These are phyloP conservation scores for Candida michaelii DNA, from an alignment of 805 yeast genomes.

Conservation along the genomic window DNA sequence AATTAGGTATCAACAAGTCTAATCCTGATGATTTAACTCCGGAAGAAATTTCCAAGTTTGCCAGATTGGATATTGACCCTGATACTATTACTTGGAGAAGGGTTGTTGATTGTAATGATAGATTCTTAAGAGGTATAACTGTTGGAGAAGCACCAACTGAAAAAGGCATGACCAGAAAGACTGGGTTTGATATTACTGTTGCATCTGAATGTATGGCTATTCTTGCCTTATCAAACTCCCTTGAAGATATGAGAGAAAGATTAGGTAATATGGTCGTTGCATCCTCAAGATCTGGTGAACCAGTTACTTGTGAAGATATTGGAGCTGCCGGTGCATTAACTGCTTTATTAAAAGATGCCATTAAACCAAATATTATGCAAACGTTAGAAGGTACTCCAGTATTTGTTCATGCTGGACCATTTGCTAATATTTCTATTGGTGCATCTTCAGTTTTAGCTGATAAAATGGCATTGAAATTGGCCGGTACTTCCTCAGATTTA, in stretches of 20 bases:
- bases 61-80: slow-evolving; percentile 73
- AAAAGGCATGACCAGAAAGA: slow-evolving; percentile 53
- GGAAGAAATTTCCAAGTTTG: slow-evolving; percentile 65
- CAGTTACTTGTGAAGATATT: slow-evolving; percentile 90
- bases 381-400: slow-evolving; percentile 97
- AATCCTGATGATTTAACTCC: slow-evolving; percentile 70
- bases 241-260: slow-evolving; percentile 71
- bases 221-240: slow-evolving; percentile 68
- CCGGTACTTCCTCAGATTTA: slow-evolving; percentile 62
- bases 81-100: slow-evolving; percentile 79
- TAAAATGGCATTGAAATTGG: slow-evolving; percentile 84
- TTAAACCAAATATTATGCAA: slow-evolving; percentile 96
- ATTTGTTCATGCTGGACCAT: slow-evolving; percentile 96
- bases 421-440: slow-evolving; percentile 96
- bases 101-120: slow-evolving; percentile 82
- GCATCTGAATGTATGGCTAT: slow-evolving; percentile 89
- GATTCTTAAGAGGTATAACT: slow-evolving; percentile 76
- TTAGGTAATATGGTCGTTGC: slow-evolving; percentile 77
- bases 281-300: slow-evolving; percentile 64
- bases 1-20: slow-evolving; percentile 67
- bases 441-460: slow-evolving; percentile 95
- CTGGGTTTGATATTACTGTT: slow-evolving; percentile 83
- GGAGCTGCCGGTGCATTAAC: slow-evolving; percentile 96
- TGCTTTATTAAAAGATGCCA: slow-evolving; percentile 91
- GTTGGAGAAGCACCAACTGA: slow-evolving; percentile 83